Conservation (phyloP, 805 yeast species). For the Wickerhamomyces queroliae region DNA sequence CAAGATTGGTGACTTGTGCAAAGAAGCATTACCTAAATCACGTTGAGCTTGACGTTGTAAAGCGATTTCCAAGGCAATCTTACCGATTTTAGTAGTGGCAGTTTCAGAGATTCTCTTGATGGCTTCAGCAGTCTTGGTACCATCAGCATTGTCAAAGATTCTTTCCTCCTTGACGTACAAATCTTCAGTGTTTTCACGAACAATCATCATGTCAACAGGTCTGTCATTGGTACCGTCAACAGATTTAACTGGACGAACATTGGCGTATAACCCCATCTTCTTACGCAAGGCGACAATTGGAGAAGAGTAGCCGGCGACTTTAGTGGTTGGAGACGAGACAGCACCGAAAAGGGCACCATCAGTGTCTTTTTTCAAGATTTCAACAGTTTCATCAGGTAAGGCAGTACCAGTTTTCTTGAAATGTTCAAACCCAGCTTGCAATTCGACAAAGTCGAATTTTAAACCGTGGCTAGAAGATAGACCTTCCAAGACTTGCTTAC, state of each 20-base stretch:
- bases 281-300: slow-evolving; percentile 99
- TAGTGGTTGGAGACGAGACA: slow-evolving; percentile 89
- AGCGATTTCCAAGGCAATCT: slow-evolving; percentile 90
- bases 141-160: slow-evolving; percentile 67
- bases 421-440: slow-evolving; percentile 92
- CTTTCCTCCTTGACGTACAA: slow-evolving; percentile 92
- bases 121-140: slow-evolving; percentile 92
- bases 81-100: slow-evolving; percentile 83
- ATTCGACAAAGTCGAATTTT: slow-evolving; percentile 77
- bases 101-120: slow-evolving; percentile 90
- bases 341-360: slow-evolving; percentile 99
- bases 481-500: slow-evolving; percentile 78
- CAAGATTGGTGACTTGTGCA: slow-evolving; percentile 52
- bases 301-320: slow-evolving; percentile 95
- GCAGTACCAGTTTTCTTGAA: slow-evolving; percentile 96
- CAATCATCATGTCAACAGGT: slow-evolving; percentile 96
- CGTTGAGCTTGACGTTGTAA: slow-evolving; percentile 82
- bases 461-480: slow-evolving; percentile 73
- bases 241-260: slow-evolving; percentile 95
- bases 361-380: slow-evolving; percentile 68
- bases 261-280: slow-evolving; percentile 90
- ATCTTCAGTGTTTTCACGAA: slow-evolving; percentile 98
- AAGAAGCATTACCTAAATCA: slow-evolving; percentile 49
- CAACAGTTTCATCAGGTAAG: slow-evolving; percentile 88
- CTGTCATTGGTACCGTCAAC: slow-evolving; percentile 72